These are phyloP conservation scores for Aspergillus sp. DNA, from an alignment of 2,329 filamentous ascomycete genomes.

Conservation along the genomic window DNA sequence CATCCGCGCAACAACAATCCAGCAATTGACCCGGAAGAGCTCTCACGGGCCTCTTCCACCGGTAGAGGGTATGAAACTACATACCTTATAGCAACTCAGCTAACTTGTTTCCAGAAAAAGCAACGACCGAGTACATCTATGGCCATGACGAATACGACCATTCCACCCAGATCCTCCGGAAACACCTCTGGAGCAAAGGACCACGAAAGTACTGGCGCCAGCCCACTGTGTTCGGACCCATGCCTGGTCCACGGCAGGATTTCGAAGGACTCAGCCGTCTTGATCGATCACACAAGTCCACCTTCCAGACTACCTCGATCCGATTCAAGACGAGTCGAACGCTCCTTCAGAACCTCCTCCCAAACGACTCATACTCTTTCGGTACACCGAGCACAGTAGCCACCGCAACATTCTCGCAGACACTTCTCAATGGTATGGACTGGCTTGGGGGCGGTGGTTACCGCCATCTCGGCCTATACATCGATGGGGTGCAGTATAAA, in stretches of 20 bases:
- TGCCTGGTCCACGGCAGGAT: constrained; percentile 47
- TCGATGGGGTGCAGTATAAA: constrained; percentile 61
- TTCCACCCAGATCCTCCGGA: constrained; percentile 51
- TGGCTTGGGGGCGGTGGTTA: constrained; percentile 65
- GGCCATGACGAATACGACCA: constrained; percentile 60
- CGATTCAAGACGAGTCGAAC: constrained; percentile 54
- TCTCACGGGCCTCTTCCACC: constrained; percentile 16
- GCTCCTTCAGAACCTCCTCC: constrained; percentile 50
- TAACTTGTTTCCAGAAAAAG: constrained; percentile 9
- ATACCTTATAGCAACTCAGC: not conserved
- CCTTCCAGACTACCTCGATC: constrained; percentile 49
- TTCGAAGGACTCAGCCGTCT: constrained; percentile 21
- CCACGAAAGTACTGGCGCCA: constrained; percentile 45
- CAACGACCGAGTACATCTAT: constrained; percentile 49
- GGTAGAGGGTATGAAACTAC: constrained; percentile 13
- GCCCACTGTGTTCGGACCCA: constrained; percentile 49
- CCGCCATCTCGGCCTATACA: constrained; percentile 58
- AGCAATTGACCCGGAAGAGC: constrained; percentile 54
- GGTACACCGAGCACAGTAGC: constrained; percentile 45
- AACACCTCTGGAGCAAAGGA: constrained; percentile 46
- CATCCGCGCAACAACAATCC: constrained; percentile 58
- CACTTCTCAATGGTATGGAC: constrained; percentile 51
- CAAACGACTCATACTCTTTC: constrained; percentile 45
- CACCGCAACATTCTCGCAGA: constrained; percentile 45
- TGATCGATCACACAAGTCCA: constrained; percentile 30